Evolutionary conservation across 2,329 filamentous ascomycete genomes (phyloP).

Genomic region (Hypoxylon sp.): DNA sequence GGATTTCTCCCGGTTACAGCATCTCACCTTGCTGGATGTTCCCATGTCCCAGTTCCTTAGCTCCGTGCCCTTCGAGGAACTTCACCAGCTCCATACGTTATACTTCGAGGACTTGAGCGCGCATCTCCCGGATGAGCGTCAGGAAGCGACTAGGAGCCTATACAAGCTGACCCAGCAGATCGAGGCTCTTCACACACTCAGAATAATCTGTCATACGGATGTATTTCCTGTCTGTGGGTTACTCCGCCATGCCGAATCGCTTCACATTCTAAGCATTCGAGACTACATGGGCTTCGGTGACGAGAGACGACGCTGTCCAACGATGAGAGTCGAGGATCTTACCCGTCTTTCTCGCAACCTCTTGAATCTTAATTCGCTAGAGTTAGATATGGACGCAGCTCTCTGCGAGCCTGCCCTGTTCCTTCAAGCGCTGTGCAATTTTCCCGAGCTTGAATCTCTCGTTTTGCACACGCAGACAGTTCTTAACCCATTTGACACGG

Average conservation of each 20-base stretch:
- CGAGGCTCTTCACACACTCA: slow-evolving; percentile 56
- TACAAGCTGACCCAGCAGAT: slow-evolving; percentile 59
- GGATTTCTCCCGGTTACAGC: slow-evolving; percentile 62
- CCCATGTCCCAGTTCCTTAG: slow-evolving; percentile 62
- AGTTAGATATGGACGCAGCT: slow-evolving; percentile 64
- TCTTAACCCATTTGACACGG: slow-evolving; percentile 55
- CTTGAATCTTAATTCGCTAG: slow-evolving; percentile 57
- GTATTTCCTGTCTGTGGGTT: slow-evolving; percentile 61
- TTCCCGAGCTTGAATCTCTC: slow-evolving; percentile 59
- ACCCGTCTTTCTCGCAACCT: slow-evolving; percentile 54
- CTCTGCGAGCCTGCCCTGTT: slow-evolving; percentile 57
- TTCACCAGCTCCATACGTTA: slow-evolving; percentile 58
- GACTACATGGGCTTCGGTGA: slow-evolving; percentile 64
- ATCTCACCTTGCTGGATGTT: slow-evolving; percentile 61
- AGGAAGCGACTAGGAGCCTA: slow-evolving; percentile 59
- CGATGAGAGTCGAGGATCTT: slow-evolving; percentile 57
- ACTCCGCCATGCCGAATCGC: slow-evolving; percentile 56
- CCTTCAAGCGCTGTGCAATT: slow-evolving; percentile 58
- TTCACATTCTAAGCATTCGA: slow-evolving; percentile 60
- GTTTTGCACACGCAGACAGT: slow-evolving; percentile 63
- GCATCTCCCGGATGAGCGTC: slow-evolving; percentile 57
- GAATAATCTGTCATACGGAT: slow-evolving; percentile 60
- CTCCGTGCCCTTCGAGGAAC: slow-evolving; percentile 58
- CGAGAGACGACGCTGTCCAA: slow-evolving; percentile 61
- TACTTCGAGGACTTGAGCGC: slow-evolving; percentile 63